Percentiles rank a stretch among this genome's conserved stretches.
Evolutionary conservation across 1,284 basidiomycete genomes (phyloP).

Genomic region (Ganoderma meredithae): DNA sequence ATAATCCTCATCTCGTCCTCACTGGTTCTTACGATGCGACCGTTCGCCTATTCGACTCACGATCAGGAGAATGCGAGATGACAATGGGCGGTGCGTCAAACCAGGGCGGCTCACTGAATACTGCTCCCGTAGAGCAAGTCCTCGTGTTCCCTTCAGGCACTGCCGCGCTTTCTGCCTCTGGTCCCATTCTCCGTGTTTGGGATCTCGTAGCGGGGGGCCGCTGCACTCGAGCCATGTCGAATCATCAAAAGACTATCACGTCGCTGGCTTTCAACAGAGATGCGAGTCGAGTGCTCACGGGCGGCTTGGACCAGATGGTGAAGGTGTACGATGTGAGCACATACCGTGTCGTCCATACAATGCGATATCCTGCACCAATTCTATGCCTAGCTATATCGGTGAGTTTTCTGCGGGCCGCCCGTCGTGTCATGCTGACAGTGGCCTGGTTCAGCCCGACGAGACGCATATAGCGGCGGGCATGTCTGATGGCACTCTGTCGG

Average conservation of each 20-base stretch:
- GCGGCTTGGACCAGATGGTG: conserved; percentile 95
- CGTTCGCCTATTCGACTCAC: conserved; percentile 88
- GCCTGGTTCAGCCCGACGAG: conserved; percentile 80
- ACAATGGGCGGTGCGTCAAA: conserved; percentile 68
- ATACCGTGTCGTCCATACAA: conserved; percentile 97
- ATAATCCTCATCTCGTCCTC: conserved; percentile 86
- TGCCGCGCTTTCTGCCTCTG: conserved; percentile 86
- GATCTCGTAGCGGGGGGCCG: conserved; percentile 93
- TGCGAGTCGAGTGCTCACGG: conserved; percentile 85
- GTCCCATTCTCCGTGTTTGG: conserved; percentile 95
- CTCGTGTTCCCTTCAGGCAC: conserved; percentile 94
- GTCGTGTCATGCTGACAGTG: conserved; percentile 14
- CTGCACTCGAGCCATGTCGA: conserved; percentile 89
- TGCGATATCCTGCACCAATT: conserved; percentile 96
- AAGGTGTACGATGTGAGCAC: conserved; percentile 97
- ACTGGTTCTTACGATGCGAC: conserved; percentile 97
- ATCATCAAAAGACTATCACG: conserved; percentile 99
- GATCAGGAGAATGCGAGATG: conserved; percentile 84
- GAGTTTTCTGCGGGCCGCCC: conserved; percentile 39
- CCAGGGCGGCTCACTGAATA: conserved; percentile 48
- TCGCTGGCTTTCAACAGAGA: conserved; percentile 83
- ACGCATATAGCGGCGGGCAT: conserved; percentile 96
- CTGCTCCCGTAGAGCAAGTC: conserved; percentile 91
- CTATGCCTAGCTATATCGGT: conserved; percentile 92
- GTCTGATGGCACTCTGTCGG: conserved; percentile 95